Base-by-base conservation (phyloP, 495 filamentous ascomycete species). In the Hypoxylon subgilvum region DNA sequence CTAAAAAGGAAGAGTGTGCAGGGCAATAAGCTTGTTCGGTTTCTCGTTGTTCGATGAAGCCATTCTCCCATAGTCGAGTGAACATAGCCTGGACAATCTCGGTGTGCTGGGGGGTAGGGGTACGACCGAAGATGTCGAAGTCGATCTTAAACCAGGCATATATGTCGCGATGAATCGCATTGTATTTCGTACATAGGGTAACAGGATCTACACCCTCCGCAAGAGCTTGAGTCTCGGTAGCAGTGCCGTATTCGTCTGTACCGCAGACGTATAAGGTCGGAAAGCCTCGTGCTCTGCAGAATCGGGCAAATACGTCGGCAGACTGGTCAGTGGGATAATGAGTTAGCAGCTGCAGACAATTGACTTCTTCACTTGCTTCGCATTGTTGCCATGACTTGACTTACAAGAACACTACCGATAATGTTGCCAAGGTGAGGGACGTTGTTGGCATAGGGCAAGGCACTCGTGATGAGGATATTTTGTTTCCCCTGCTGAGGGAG, bases 391-490 rank as follows among this genome's bases (percentile, higher is more conserved):
- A 61, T 84, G 86, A n/a, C 4, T 48, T 49, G 4, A 54, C 61
- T 46, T 57, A 64, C 61, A 66, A 97, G 82, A 30, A 96, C 91
- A 61, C 86, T 90, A 50, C 94, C 94, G 47, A 97, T 83, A 49
- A 97, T 87, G 73, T 98, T 98, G 48, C 94, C 92, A 66, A 96
- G 79, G 74, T 96, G 93, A 44, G 93, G 94, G 7, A 95, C 90
- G 74, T 96, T 97, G 77, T 97, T 97, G 44, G 96, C 92, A 69
- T 97, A 97, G 34, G 90, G 89, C 27, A 91, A 66, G 34, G 88
- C 86, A 49, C 83, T 86, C 7, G 81, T 88, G 30, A 88, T 79
- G 19, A 88, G 72, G 39, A 82, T 69, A 61, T 82, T 83, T 28
- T 74, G 72, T 63, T 81, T 77, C 10, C 80, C 80, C 36, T 71